Base-by-base conservation (phyloP, 1,284 basidiomycete genomes). In the Leccinum colubrinum region DNA sequence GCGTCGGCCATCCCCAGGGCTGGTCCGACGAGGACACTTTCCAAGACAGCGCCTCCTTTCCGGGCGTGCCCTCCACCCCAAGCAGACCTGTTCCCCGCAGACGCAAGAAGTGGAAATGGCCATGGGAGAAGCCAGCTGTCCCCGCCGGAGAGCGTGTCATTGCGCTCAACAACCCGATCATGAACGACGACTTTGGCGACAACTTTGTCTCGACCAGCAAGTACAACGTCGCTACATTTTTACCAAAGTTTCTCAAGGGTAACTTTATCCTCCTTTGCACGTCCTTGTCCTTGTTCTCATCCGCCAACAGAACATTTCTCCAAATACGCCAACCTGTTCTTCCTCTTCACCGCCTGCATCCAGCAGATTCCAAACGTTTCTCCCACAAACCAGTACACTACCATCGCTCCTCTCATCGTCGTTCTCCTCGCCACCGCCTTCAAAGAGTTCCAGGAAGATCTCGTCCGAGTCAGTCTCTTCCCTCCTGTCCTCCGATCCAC, bases 321-420 rank as follows among this genome's bases (percentile, higher is more conserved):
- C 65, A 97, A 97, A 85, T 98, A 98, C 73, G 97, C 97, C 69
- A 99, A 99, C 76, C 65, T 99, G 64, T 99, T 99, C 83, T 99
- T 99, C 85, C 82, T 99, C 64, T 99, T 99, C 81, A 99, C 97
- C 41, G 95, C 95, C 27, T 93, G 88, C 76, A 98, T 99, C 60
- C 97, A 99, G 76, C 97, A 99, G 80, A 96, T 99, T 67, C 97
- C 97, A 9, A 93, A 88, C 68, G 97, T 99, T 6, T 99, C 97
- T 2, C 97, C 97, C 8, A 99, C 97, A 3, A 97, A 98, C 70
- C 81, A 80, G 59, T 99, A 92, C 76, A 99, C 97, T 1, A 99
- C 97, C 17, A 97, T 99, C 70, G 93, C 83, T 1, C 97, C 97
- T 5, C 85, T 99, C 22, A 88, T 84, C 1, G 84, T 95, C 54